Percentiles rank a stretch among this genome's conserved stretches.
Conservation (phyloP, 768 basidiomycete genomes). For the Scleroderma bovista region DNA sequence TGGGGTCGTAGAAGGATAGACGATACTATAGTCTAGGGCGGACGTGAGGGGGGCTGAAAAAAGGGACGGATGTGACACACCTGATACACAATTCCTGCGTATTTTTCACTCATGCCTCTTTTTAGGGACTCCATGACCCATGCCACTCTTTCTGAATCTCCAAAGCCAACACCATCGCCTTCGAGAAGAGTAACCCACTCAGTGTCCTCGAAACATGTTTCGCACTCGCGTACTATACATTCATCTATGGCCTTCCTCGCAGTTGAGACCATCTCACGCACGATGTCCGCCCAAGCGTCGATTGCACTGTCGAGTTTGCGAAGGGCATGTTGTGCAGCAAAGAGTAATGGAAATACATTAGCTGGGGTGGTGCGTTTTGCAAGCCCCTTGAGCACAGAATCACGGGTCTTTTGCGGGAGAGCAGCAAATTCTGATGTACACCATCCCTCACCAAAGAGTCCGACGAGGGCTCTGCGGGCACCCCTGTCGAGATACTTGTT, state of each 20-base stretch:
- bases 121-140: conserved; percentile 64
- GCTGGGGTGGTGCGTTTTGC: conserved; percentile 58
- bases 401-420: conserved; percentile 59
- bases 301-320: conserved; percentile 49
- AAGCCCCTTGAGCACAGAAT: conserved; percentile 68
- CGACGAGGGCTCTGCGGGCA: conserved; percentile 70
- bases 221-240: conserved; percentile 52
- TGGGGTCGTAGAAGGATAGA: conserved; percentile 67
- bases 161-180: conserved; percentile 66
- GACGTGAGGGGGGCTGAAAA: neutral
- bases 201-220: conserved; percentile 56
- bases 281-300: conserved; percentile 40
- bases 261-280: conserved; percentile 56
- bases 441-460: conserved; percentile 88
- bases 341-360: conserved; percentile 67
- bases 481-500: conserved; percentile 67
- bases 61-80: conserved; percentile 30
- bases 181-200: conserved; percentile 78
- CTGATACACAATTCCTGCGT: conserved; percentile 74
- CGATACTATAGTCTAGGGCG: conserved; percentile 60
- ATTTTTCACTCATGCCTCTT: conserved; percentile 57
- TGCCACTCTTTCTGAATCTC: conserved; percentile 74
- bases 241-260: conserved; percentile 62
- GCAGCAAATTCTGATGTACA: conserved; percentile 74
- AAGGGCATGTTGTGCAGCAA: conserved; percentile 57